Percentiles rank a stretch among this genome's conserved stretches.
Conservation (phyloP, 345 rosid genomes). For the Stellera chamaejasme region DNA sequence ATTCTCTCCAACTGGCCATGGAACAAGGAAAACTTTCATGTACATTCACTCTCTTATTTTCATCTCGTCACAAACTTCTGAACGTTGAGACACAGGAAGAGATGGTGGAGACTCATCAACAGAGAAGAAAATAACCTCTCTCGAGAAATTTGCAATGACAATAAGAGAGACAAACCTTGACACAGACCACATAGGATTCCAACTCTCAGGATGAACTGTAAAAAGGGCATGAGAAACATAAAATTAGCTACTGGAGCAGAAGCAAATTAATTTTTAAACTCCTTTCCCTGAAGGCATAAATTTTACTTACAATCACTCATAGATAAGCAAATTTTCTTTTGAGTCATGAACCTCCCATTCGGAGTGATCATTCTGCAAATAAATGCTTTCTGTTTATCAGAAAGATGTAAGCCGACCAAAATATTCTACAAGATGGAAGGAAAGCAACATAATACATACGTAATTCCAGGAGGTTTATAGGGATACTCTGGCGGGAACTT, state of each 20-base stretch:
- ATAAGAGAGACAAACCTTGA: slow-evolving; percentile 52
- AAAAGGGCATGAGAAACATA: slow-evolving; percentile 10
- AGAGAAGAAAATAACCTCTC: not conserved
- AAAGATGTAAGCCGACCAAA: not conserved
- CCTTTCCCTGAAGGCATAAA: slow-evolving; percentile 1
- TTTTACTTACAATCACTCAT: slow-evolving; percentile 93
- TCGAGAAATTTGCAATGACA: slow-evolving; percentile 4
- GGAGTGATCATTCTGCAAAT: slow-evolving; percentile 85
- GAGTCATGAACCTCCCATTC: slow-evolving; percentile 93
- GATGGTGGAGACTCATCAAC: not conserved
- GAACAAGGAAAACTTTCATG: too few relatives aligned
- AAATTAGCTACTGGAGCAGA: slow-evolving; percentile 3
- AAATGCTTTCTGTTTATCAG: not conserved
- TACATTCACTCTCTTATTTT: not conserved
- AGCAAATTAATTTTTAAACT: slow-evolving; percentile 4
- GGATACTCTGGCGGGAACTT: slow-evolving; percentile 98
- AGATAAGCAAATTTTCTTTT: slow-evolving; percentile 94
- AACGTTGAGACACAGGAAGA: not conserved
- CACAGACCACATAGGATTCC: slow-evolving; percentile 99
- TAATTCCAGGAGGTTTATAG: slow-evolving; percentile 96
- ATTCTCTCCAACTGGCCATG: too few relatives aligned
- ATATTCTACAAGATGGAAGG: slow-evolving; percentile 7
- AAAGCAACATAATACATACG: slow-evolving; percentile 36
- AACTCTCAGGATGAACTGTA: slow-evolving; percentile 99
- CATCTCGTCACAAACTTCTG: not conserved